Conservation (phyloP, 495 filamentous ascomycete genomes). For the Penicillium cinerascens region DNA sequence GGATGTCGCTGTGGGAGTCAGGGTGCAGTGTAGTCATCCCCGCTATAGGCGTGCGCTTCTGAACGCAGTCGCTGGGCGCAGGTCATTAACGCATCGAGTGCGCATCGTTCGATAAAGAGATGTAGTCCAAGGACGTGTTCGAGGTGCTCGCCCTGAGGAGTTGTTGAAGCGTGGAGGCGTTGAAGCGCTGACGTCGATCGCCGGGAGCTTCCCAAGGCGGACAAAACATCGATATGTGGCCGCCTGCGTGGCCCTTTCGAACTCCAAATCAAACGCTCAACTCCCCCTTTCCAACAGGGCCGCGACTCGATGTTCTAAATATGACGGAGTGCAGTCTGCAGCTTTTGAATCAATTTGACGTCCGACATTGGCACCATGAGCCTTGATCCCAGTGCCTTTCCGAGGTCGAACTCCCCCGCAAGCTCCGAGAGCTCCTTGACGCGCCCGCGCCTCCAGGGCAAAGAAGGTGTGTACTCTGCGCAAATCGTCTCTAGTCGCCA, state of each 20-base stretch:
- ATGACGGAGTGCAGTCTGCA: conserved; percentile 35
- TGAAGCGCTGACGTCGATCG: conserved; percentile 20
- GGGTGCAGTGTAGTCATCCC: conserved; percentile 21
- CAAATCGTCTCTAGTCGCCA: not conserved
- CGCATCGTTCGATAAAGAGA: conserved; percentile 10
- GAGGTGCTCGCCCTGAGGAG: not conserved
- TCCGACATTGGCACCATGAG: conserved; percentile 55
- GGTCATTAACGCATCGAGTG: conserved; percentile 10
- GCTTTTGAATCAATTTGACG: conserved; percentile 20
- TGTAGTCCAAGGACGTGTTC: not conserved
- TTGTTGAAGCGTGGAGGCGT: not conserved
- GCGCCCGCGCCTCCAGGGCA: conserved; percentile 50
- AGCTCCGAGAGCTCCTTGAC: conserved; percentile 74
- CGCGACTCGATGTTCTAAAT: conserved; percentile 28
- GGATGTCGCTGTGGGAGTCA: conserved; percentile 9
- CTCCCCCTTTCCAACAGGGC: conserved; percentile 10
- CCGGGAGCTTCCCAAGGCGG: conserved; percentile 22
- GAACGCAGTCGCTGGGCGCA: conserved; percentile 22
- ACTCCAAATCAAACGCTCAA: conserved; percentile 11
- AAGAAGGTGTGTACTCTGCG: conserved; percentile 42
- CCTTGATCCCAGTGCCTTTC: conserved; percentile 63
- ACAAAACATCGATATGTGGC: conserved; percentile 27
- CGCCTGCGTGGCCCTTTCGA: conserved; percentile 32
- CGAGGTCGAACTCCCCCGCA: conserved; percentile 68
- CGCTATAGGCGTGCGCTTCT: conserved; percentile 25